A percentile compares a stretch with the other conserved stretches of the same genome.
These are phyloP conservation scores for Oryza australiensis DNA, from an alignment of 176 grass and related monocot species.

Conservation along the genomic window DNA sequence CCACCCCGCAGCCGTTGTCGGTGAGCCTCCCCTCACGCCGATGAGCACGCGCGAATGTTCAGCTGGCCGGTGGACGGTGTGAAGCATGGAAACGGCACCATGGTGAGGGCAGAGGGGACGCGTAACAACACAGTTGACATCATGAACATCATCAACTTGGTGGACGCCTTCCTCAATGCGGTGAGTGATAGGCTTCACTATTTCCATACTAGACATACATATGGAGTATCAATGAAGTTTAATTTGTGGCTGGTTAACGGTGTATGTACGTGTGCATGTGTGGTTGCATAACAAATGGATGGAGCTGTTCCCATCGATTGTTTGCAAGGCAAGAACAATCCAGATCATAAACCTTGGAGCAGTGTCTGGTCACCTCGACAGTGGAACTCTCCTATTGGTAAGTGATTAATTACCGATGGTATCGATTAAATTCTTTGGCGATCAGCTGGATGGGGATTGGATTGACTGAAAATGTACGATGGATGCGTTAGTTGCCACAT, in stretches of 20 bases:
- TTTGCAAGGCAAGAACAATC: slow-evolving; percentile 71
- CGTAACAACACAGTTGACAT: slow-evolving; percentile 77
- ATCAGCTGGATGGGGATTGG: background rate
- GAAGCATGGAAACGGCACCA: slow-evolving; percentile 32
- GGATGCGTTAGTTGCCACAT: too few species aligned
- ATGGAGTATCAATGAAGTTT: too few species aligned
- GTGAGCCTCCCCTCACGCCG: too few species aligned
- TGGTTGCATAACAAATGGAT: slow-evolving; percentile 84
- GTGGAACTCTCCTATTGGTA: slow-evolving; percentile 82
- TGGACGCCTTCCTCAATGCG: slow-evolving; percentile 81
- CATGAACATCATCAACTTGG: slow-evolving; percentile 95
- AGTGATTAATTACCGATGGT: background rate
- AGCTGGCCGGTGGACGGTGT: slow-evolving; percentile 60
- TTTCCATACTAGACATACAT: too few species aligned
- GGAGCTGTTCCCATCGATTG: slow-evolving; percentile 93
- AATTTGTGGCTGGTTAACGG: too few species aligned
- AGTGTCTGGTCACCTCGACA: slow-evolving; percentile 61
- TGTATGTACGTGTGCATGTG: too few species aligned
- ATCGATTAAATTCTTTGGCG: background rate
- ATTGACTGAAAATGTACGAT: background rate
- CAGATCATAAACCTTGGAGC: slow-evolving; percentile 70
- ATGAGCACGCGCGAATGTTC: slow-evolving; percentile 66
- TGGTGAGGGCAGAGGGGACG: slow-evolving; percentile 61
- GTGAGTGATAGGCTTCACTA: slow-evolving; percentile 11
- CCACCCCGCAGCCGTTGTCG: too few species aligned